Conservation (phyloP, 1,284 basidiomycete genomes). For the Ceratobasidium sp. region DNA sequence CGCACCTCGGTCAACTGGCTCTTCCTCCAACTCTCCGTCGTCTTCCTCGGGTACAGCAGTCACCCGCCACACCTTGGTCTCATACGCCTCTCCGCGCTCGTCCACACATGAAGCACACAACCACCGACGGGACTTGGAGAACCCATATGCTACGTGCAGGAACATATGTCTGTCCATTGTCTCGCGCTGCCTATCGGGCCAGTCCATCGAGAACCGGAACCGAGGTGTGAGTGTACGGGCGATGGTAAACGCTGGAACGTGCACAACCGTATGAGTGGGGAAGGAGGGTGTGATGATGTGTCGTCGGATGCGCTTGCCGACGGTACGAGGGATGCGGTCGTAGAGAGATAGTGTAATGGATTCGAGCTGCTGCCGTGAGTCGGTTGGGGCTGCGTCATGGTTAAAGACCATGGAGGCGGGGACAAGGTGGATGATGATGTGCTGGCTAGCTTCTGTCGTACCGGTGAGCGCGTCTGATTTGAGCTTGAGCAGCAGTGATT, state of each 20-base stretch:
- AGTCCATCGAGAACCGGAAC: conserved; percentile 63
- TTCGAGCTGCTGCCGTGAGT: conserved; percentile 61
- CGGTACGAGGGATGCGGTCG: conserved; percentile 72
- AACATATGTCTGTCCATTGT: conserved; percentile 77
- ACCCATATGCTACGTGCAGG: conserved; percentile 79
- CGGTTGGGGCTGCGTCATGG: conserved; percentile 60
- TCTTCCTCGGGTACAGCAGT: conserved; percentile 55
- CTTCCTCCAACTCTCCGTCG: conserved; percentile 61
- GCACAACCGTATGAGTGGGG: conserved; percentile 65
- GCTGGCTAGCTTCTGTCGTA: conserved; percentile 52
- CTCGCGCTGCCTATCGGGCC: conserved; percentile 68
- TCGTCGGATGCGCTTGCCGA: conserved; percentile 72
- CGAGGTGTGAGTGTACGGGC: conserved; percentile 63
- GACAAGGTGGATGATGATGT: conserved; percentile 55
- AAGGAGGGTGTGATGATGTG: conserved; percentile 60
- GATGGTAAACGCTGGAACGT: conserved; percentile 74
- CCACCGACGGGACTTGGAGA: conserved; percentile 78
- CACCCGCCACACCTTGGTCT: conserved; percentile 69
- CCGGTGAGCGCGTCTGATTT: not conserved
- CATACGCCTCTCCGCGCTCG: conserved; percentile 79
- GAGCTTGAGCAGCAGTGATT: conserved; percentile 13
- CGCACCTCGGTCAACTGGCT: conserved; percentile 54
- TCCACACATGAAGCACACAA: conserved; percentile 80
- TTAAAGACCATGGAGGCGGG: conserved; percentile 71
- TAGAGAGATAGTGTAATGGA: conserved; percentile 72